phyloP scores from a whole-genome alignment of 2,329 filamentous ascomycete species.

The Penicillium sclerotigenum region DNA sequence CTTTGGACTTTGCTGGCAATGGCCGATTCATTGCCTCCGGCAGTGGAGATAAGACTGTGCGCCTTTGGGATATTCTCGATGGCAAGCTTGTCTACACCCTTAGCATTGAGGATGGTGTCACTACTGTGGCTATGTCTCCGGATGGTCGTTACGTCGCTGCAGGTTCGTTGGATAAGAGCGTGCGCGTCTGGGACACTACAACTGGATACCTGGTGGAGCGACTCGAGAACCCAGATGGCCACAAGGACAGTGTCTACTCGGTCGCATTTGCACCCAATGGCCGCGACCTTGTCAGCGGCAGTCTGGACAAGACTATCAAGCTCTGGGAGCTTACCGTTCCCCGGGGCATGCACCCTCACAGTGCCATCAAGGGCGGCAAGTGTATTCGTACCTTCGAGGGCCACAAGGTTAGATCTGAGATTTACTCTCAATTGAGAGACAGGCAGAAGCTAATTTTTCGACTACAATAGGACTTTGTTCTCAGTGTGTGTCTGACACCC shows the following conservation, averaged over 20 bases:
- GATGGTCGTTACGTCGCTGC: constrained; percentile 93
- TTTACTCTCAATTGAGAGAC: not conserved
- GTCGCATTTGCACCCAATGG: constrained; percentile 95
- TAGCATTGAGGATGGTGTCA: constrained; percentile 93
- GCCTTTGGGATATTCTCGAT: constrained; percentile 91
- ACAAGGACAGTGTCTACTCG: constrained; percentile 95
- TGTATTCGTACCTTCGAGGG: constrained; percentile 97
- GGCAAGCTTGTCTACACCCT: constrained; percentile 79
- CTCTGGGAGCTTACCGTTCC: constrained; percentile 91
- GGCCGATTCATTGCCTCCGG: constrained; percentile 93
- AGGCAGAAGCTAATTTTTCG: not conserved
- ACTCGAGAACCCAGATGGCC: constrained; percentile 86
- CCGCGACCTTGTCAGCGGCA: constrained; percentile 88
- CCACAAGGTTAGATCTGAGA: constrained; percentile 66
- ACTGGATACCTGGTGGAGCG: constrained; percentile 84
- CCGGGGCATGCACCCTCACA: constrained; percentile 62
- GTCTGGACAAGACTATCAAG: constrained; percentile 97
- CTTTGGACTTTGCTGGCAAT: constrained; percentile 88
- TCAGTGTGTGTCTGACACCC: constrained; percentile 91
- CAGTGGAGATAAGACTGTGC: constrained; percentile 88
- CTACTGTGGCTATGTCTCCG: constrained; percentile 94
- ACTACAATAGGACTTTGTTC: constrained; percentile 75
- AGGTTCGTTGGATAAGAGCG: constrained; percentile 94
- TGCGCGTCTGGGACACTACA: constrained; percentile 91
- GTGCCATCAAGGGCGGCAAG: constrained; percentile 76